phyloP scores from a whole-genome alignment of 441 rosid species.

The Cnidoscolus chayamansa region DNA sequence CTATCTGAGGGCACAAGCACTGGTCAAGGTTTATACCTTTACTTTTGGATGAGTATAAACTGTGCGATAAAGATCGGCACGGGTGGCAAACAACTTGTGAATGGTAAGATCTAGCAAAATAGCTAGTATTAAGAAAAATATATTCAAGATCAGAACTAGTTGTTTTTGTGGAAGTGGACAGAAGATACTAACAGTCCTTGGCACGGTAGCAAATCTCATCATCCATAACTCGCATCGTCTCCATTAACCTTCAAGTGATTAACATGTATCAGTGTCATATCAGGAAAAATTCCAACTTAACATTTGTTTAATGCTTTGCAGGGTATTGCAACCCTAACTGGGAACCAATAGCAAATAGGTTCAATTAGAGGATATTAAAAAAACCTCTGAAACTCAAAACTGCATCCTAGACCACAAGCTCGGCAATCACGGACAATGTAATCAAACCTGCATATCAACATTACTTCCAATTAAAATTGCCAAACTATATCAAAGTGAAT shows the following conservation, averaged over 20 bases:
- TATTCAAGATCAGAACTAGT: conserved; percentile 7
- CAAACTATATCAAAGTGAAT: not conserved
- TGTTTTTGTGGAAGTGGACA: conserved; percentile 14
- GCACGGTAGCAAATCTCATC: conserved; percentile 93
- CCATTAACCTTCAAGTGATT: conserved; percentile 64
- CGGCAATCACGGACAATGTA: conserved; percentile 88
- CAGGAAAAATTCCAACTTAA: not conserved
- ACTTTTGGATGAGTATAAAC: conserved; percentile 93
- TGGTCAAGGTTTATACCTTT: conserved; percentile 46
- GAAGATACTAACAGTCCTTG: conserved; percentile 72
- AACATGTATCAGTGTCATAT: conserved; percentile 16
- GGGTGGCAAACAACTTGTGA: conserved; percentile 78
- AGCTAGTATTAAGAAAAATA: conserved; percentile 17
- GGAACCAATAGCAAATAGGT: conserved; percentile 7
- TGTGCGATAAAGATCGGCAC: conserved; percentile 90
- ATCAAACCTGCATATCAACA: conserved; percentile 61
- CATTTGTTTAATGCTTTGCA: not conserved
- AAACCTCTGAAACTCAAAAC: conserved; percentile 78
- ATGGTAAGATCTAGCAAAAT: conserved; percentile 62
- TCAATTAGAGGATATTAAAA: conserved; percentile 20
- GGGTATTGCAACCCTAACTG: not conserved
- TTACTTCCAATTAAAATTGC: conserved; percentile 13
- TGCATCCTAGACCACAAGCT: conserved; percentile 89
- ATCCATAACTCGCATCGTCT: conserved; percentile 78
- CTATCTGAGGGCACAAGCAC: not conserved